Evolutionary conservation across 805 yeast genomes (phyloP).

Genomic region (Saccharomycopsis sp.): DNA sequence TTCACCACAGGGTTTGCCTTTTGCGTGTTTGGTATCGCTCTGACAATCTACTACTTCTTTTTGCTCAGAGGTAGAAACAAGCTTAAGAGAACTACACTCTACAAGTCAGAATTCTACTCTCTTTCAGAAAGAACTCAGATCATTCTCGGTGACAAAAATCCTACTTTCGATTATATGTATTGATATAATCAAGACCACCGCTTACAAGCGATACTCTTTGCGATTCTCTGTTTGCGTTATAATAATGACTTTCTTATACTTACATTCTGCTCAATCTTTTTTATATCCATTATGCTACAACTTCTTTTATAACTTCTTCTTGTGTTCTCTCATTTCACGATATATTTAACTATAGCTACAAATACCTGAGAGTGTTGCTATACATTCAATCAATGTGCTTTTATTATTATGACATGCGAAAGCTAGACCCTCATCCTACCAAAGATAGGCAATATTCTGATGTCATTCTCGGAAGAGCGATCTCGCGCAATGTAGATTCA

Average conservation of each 20-base stretch:
- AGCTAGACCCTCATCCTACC: no score
- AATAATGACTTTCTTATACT: not conserved
- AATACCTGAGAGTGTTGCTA: no score
- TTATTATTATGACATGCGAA: no score
- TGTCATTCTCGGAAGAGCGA: no score
- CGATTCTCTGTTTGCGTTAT: not conserved
- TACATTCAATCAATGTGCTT: no score
- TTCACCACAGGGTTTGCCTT: conserved; percentile 15
- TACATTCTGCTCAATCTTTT: not conserved
- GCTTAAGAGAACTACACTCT: conserved; percentile 21
- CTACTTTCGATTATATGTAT: conserved; percentile 29
- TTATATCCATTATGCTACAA: not conserved
- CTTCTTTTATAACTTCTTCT: not conserved
- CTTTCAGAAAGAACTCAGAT: conserved; percentile 30
- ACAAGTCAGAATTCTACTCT: conserved; percentile 27
- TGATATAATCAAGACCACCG: no score
- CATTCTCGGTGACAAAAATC: conserved; percentile 34
- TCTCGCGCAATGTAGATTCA: no score
- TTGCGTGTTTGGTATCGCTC: conserved; percentile 32
- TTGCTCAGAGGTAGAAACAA: conserved; percentile 23
- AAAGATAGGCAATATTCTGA: no score
- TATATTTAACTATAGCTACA: no score
- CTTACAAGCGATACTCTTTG: not conserved
- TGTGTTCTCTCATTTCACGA: not conserved
- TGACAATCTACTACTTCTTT: conserved; percentile 32